phyloP scores from a whole-genome alignment of 1,284 basidiomycete genomes.

The Meripilus lineatus region DNA sequence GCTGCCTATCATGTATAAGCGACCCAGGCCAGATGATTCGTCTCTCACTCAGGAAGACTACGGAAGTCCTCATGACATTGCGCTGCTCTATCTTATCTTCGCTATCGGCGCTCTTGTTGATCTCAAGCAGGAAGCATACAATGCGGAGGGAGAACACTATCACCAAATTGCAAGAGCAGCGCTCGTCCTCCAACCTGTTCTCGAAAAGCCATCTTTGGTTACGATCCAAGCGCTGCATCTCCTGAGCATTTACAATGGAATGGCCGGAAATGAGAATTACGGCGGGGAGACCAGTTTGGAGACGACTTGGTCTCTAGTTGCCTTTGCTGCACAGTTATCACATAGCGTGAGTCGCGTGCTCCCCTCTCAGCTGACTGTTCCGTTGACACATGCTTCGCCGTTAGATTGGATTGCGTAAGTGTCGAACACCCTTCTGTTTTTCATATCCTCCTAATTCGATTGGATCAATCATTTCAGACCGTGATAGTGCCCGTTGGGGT shows the following conservation, averaged over 20 bases:
- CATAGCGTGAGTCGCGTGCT: conserved; percentile 28
- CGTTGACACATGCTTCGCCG: conserved; percentile 1
- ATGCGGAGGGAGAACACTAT: conserved; percentile 53
- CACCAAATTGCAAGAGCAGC: conserved; percentile 46
- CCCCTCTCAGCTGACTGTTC: background rate
- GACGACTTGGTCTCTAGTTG: conserved; percentile 30
- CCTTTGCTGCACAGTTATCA: conserved; percentile 28
- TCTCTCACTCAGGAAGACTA: conserved; percentile 24
- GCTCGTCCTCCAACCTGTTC: conserved; percentile 30
- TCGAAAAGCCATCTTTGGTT: conserved; percentile 31
- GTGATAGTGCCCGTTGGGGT: conserved; percentile 39
- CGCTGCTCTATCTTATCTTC: conserved; percentile 54
- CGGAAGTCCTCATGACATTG: conserved; percentile 45
- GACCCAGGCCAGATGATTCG: conserved; percentile 16
- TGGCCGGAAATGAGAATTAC: conserved; percentile 49
- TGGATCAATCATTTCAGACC: conserved; percentile 29
- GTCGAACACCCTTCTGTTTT: background rate
- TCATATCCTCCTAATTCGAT: background rate
- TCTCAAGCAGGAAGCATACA: conserved; percentile 53
- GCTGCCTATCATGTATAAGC: conserved; percentile 52
- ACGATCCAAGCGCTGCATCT: conserved; percentile 50
- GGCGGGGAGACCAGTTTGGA: conserved; percentile 37
- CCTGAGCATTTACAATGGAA: conserved; percentile 49
- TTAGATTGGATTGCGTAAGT: conserved; percentile 1
- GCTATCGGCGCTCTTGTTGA: conserved; percentile 59